Base-by-base conservation (phyloP, 129 eudicot genomes). In the Helichrysum umbraculigerum region DNA sequence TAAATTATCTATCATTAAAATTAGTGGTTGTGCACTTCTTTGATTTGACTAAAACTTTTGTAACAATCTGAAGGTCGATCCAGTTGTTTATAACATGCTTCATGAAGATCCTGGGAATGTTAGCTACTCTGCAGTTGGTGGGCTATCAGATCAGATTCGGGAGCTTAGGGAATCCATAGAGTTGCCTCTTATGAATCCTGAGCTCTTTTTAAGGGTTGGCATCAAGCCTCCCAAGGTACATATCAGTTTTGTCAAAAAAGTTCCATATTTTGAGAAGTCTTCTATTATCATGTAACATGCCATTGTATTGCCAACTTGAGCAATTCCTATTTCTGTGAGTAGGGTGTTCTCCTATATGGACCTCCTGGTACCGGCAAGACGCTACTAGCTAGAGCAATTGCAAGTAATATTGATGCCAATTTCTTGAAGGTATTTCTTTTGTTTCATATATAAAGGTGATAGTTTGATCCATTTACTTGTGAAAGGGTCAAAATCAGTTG, bases 321-420 rank as follows among this genome's bases (percentile, higher is more conserved):
- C 19, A 39, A 3, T 28, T 64, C 4, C 20, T 34, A 33, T 67
- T 51, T 58, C 7, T 37, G 7, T 76, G 41, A 72, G 61, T 72
- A 95, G 99, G 99, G 99, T 82, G 98, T 90, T 79, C 99, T 95
- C 76, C 95, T 95, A 1, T 95, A 95, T 79, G 99, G 99, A 28
- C 99, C 99, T 74, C 99, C 99, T 56, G 99, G 97, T 71, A 95
- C 99, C 6, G 99, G 99, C 35, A 95, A 95, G 86, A 95, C 99
- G 34, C 68, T 95, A 56, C 84, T 90, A 69, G 97, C 97, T 66
- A 88, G 97, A 80, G 99, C 99, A 57, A 95, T 95, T 72, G 99
- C 99, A 29, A 95, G 99, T 84, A 91, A 95, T 85, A 91, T 95
- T 30, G 97, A 95, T 82, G 99, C 99, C 44, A 91, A 89, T 68